Base-by-base conservation (phyloP, 2,329 filamentous ascomycete genomes). In the Stemphylium lycopersici region DNA sequence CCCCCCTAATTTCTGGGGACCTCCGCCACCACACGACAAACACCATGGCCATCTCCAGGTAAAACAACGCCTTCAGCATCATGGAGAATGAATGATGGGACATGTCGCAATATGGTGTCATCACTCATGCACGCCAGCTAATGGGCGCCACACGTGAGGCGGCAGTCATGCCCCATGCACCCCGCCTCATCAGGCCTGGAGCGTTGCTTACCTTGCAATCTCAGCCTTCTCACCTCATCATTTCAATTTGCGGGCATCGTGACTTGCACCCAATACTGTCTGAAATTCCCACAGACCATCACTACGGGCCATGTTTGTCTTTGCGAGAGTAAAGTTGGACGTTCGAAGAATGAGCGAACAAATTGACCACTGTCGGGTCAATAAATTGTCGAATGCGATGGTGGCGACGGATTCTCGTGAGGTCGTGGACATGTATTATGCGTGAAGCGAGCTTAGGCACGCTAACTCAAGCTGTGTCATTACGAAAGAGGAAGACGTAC, bases 21-120 rank as follows among this genome's bases (percentile, higher is more conserved):
- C 18, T 22, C 4, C 29, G 34, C 20, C 10, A 67, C 52, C 68
- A 78, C 41, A 70, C 76, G 26, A 62, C 77, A 34, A 71, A 63
- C 12, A 76, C 77, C 48, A 69, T 61, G 0, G 78, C 77, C 7
- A 13, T 48, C 6, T 6, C 15, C 34, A 15, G n/a, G 3, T 7
- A n/a, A 16, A n/a, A 1, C 0, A 4, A 32, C 16, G n/a, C n/a
- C n/a, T n/a, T n/a, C n/a, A n/a, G n/a, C n/a, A n/a, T n/a, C n/a
- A n/a, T n/a, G n/a, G n/a, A n/a, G n/a, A n/a, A n/a, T n/a, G n/a
- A n/a, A n/a, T 22, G 22, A 22, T 22, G 6, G 3, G 22, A 22
- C 22, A 22, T 22, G 3, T 22, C 6, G 6, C 22, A 22, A 22
- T 22, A 3, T 22, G 22, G 6, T 22, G 22, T 22, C 22, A 22